phyloP scores from a whole-genome alignment of 176 grass and related monocot genomes.

The Oryza longistaminata region DNA sequence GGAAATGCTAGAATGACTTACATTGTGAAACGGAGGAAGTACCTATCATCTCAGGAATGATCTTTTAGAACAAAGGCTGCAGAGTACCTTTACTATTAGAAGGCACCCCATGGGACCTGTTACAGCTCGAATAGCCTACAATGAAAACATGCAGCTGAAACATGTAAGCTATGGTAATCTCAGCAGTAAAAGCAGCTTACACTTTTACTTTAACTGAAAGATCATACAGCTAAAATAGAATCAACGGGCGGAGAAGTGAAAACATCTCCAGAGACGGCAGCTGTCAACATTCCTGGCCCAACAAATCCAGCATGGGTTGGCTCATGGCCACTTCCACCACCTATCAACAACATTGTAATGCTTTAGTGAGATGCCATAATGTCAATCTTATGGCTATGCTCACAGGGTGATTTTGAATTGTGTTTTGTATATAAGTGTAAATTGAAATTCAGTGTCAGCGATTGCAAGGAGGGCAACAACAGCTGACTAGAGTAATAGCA shows the following conservation, averaged over 20 bases:
- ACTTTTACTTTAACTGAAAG: conserved; percentile 26
- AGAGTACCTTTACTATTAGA: conserved; percentile 89
- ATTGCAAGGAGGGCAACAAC: background rate
- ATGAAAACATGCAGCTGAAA: conserved; percentile 33
- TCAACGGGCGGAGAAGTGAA: conserved; percentile 89
- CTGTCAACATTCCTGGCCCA: conserved; percentile 96
- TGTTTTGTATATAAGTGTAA: conserved; percentile 7
- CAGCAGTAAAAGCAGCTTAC: conserved; percentile 14
- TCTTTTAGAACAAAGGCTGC: conserved; percentile 12
- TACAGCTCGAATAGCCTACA: conserved; percentile 97
- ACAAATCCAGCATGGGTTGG: conserved; percentile 98
- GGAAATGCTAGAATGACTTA: no score
- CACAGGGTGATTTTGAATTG: background rate
- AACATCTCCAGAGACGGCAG: conserved; percentile 94
- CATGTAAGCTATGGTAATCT: conserved; percentile 31
- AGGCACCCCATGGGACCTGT: conserved; percentile 96
- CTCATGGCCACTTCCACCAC: conserved; percentile 98
- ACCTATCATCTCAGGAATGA: conserved; percentile 20
- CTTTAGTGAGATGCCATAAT: conserved; percentile 13
- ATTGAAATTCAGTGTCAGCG: background rate
- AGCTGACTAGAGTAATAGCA: conserved; percentile 9
- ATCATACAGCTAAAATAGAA: conserved; percentile 90
- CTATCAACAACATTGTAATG: conserved; percentile 48
- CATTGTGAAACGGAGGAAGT: no score
- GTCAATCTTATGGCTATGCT: background rate